Evolutionary conservation across 2,329 filamentous ascomycete genomes (phyloP).

Genomic region (Emergomyces orientalis): DNA sequence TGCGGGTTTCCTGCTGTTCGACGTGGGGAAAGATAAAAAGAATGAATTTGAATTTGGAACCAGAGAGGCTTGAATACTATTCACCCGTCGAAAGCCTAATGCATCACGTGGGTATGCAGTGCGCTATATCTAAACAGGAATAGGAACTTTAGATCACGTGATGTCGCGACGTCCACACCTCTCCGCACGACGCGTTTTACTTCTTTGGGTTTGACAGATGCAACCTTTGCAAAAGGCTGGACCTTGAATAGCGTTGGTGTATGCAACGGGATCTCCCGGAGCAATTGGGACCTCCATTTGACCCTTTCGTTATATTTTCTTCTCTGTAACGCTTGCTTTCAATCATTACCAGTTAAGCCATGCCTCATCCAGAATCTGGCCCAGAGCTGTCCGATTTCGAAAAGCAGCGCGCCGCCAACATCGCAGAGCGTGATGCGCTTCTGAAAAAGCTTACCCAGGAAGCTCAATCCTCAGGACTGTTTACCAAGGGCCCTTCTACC

Average conservation of each 20-base stretch:
- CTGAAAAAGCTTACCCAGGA: constrained; percentile 65
- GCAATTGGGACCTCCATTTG: not conserved
- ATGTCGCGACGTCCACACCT: constrained; percentile 10
- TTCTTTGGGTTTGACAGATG: not conserved
- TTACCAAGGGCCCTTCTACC: constrained; percentile 40
- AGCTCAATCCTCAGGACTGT: constrained; percentile 59
- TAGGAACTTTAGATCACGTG: constrained; percentile 6
- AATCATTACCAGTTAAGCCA: not conserved
- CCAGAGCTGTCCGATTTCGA: constrained; percentile 71
- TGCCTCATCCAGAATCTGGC: constrained; percentile 4
- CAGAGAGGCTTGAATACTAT: not conserved
- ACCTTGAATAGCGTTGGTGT: not conserved
- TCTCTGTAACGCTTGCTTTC: not conserved
- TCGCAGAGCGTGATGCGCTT: constrained; percentile 74
- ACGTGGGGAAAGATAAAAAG: not conserved
- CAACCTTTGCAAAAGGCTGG: not conserved
- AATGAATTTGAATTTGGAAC: not conserved
- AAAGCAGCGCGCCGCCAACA: constrained; percentile 73
- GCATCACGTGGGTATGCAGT: not conserved
- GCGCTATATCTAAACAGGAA: not conserved
- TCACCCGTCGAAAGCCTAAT: no score
- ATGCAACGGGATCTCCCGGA: not conserved
- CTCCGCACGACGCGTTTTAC: not conserved
- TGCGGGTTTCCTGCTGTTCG: not conserved
- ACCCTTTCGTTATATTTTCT: not conserved